Base-by-base conservation (phyloP, 1,284 basidiomycete species). In the Cystobasidium pallidum region DNA sequence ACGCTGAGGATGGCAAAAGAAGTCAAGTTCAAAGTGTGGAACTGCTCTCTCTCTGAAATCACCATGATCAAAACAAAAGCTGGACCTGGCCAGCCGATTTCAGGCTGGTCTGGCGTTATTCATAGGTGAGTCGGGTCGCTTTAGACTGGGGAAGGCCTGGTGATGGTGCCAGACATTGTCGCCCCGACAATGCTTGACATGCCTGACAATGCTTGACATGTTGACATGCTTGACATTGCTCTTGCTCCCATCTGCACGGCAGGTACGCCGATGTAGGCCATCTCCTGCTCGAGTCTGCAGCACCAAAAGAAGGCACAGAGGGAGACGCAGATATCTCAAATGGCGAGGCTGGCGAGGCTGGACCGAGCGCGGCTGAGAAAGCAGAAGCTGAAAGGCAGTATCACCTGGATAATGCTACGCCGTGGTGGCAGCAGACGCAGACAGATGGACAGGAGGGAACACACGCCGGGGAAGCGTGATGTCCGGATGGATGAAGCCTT, bases 21-120 rank as follows among this genome's bases (percentile, higher is more conserved):
- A 55, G 51, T 51, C 8, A 70, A 70, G 62, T 49, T 72, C 3
- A 68, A 57, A 63, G 67, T 78, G 21, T 75, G 73, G 21, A 78
- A 78, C 52, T 78, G 77, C 41, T 75, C 73, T 1, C 47, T 76
- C 13, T 76, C 76, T 26, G 64, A 74, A 41, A 55, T 78, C 3
- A 70, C 67, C 32, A 70, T 78, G 66, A 72, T 62, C 7, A 59
- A 67, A 24, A 17, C 52, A 21, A 41, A 26, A 49, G 59, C 34
- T 30, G 21, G 57, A 47, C 21, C 45, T 54, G 65, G 49, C 21
- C 51, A 45, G 30, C 51, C 36, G 19, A 26, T 26, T 0, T 64
- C 43, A 21, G 70, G 41, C 39, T 72, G 64, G 70, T 15, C 26
- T 32, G 70, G 70, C 2, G 64, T 59, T 2, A 64, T 66, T 15